These are phyloP conservation scores for Botryosphaeria dothidea DNA, from an alignment of 2,329 filamentous ascomycete species.

Conservation along the genomic window DNA sequence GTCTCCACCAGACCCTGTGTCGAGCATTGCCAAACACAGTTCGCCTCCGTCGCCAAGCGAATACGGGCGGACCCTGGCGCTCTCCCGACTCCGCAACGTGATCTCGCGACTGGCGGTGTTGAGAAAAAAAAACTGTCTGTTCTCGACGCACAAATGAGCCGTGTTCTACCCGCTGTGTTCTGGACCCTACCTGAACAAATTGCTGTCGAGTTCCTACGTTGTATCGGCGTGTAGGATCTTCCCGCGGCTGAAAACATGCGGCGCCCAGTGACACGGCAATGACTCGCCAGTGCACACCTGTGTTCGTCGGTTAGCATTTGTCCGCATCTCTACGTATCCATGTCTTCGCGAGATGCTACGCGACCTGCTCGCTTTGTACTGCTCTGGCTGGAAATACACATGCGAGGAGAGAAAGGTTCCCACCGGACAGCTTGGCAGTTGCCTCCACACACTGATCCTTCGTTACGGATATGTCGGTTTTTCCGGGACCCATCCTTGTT, in stretches of 20 bases:
- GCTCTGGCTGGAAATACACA: background rate
- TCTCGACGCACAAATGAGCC: background rate
- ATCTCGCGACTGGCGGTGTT: background rate
- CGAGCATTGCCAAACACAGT: constrained; percentile 6
- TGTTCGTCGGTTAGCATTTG: too few relatives aligned
- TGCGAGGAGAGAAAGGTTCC: background rate
- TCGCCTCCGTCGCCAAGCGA: constrained; percentile 2
- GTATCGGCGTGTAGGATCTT: constrained; percentile 14
- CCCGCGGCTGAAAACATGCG: constrained; percentile 5
- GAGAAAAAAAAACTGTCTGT: background rate
- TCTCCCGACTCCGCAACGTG: background rate
- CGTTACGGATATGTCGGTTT: too few relatives aligned
- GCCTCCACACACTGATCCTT: too few relatives aligned
- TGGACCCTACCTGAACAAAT: background rate
- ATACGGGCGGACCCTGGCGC: constrained; percentile 1
- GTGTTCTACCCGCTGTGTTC: background rate
- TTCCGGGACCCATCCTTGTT: too few relatives aligned
- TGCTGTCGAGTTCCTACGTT: background rate
- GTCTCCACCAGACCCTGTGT: constrained; percentile 6
- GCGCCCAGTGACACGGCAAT: background rate
- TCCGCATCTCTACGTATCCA: background rate
- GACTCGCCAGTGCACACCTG: background rate
- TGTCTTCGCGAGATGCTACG: background rate
- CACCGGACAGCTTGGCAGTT: background rate
- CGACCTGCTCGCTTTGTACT: background rate